Base-by-base conservation (phyloP, 2,329 filamentous ascomycete genomes). In the Exserohilum rostratum region DNA sequence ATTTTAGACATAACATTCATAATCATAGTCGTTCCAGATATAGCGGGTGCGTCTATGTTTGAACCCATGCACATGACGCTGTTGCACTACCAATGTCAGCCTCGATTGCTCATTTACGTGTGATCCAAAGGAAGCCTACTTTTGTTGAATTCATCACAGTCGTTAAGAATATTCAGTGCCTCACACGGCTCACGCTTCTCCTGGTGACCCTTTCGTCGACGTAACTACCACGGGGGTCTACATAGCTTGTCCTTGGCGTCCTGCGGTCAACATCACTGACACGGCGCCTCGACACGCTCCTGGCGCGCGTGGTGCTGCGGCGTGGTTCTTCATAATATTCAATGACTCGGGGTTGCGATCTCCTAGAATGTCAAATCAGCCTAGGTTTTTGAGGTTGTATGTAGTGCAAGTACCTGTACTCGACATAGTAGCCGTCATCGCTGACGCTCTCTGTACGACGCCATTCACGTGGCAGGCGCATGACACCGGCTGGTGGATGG, bases 401-500 rank as follows among this genome's bases (percentile, higher is more conserved):
- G n/a, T 5, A 12, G 9, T 27, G 1, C 7, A 57, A 50, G 11
- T 51, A 62, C 57, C 62, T 57, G 50, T 69, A 65, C 53, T 66
- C 67, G 13, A 69, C 53, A 35, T 60, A 51, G 10, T 58, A 39
- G 2, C 52, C 62, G 17, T 62, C 59, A 13, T 68, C 65, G 40
- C 62, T 65, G 37, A 58, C 53, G 25, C 50, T 61, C 17, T 53
- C 60, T 3, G 58, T 61, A 10, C 69, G 62, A 6, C 66, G 65
- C 61, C 70, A 73, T 42, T 67, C 68, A 25, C 69, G 66, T 29
- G 72, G 71, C 5, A 75, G 52, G 7, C 70, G 68, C 53, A 72
- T 70, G 2, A 68, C 65, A 55, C 70, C 70, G 1, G 69, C 70
- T 7, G 68, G 70, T 1, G 68, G 63, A 43, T 75, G 71, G 3